phyloP scores from a whole-genome alignment of 495 filamentous ascomycete genomes.

The Cudoniella acicularis region DNA sequence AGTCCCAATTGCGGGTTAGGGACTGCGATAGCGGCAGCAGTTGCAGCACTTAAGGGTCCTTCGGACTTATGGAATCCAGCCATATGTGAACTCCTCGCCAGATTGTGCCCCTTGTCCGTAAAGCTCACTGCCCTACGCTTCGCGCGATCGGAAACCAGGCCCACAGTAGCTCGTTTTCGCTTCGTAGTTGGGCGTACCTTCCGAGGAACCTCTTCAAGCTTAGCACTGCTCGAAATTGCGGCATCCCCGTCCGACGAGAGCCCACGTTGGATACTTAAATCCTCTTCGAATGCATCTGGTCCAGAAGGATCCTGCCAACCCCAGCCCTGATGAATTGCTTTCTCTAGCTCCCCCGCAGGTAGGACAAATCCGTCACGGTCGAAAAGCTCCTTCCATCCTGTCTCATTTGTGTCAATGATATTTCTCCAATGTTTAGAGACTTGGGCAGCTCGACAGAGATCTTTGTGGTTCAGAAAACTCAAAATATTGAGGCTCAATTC shows the following conservation, averaged over 20 bases:
- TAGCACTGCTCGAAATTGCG: neutral
- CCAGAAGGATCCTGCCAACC: conserved; percentile 93
- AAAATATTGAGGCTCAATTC: conserved; percentile 87
- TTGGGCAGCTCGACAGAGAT: conserved; percentile 87
- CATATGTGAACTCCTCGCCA: conserved; percentile 7
- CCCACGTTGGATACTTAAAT: conserved; percentile 55
- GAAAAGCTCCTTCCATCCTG: conserved; percentile 90
- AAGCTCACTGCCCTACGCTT: conserved; percentile 20
- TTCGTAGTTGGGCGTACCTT: conserved; percentile 20
- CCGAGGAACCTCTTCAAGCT: conserved; percentile 9
- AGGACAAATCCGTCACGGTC: conserved; percentile 77
- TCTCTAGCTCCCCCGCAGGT: conserved; percentile 77
- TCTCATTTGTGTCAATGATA: conserved; percentile 87
- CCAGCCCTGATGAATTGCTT: conserved; percentile 92
- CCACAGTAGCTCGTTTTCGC: conserved; percentile 25
- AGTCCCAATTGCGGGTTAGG: conserved; percentile 80
- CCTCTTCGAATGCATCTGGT: conserved; percentile 70
- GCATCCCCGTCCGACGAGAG: conserved; percentile 39
- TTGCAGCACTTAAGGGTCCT: conserved; percentile 82
- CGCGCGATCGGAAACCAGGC: conserved; percentile 8
- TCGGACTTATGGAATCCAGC: conserved; percentile 46
- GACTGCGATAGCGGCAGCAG: conserved; percentile 73
- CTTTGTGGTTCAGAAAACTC: conserved; percentile 79
- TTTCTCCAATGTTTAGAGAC: conserved; percentile 93
- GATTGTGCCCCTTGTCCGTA: conserved; percentile 18